Evolutionary conservation across 202 grass and related monocot species (phyloP).

Genomic region (Schoenoplectus tabernaemontani): DNA sequence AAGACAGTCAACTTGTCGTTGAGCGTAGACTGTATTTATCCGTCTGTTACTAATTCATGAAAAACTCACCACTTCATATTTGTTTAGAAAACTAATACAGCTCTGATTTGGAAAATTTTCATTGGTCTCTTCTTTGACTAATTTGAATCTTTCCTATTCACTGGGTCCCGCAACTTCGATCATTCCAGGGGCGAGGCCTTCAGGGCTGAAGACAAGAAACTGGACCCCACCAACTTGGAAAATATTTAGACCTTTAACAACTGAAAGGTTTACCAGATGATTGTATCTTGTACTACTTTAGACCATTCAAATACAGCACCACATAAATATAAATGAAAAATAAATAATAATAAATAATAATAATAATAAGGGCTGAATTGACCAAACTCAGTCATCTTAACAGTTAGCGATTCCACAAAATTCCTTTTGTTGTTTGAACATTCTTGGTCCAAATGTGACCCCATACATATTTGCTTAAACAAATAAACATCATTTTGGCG

Average conservation of each 20-base stretch:
- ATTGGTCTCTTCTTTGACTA: background rate
- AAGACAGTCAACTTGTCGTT: background rate
- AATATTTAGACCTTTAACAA: background rate
- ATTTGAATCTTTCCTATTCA: background rate
- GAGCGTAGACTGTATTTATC: background rate
- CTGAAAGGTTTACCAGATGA: background rate
- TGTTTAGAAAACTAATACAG: background rate
- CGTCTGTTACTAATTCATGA: background rate
- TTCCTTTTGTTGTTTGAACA: background rate
- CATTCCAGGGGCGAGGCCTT: background rate
- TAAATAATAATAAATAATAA: background rate
- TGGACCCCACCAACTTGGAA: background rate
- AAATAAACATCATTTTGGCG: background rate
- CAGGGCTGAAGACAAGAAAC: background rate
- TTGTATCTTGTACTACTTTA: background rate
- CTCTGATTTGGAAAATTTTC: background rate
- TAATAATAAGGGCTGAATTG: background rate
- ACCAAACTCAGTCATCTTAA: background rate
- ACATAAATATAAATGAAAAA: background rate
- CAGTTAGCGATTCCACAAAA: background rate
- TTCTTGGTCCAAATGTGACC: background rate
- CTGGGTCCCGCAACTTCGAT: background rate
- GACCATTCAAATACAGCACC: background rate
- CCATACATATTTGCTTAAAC: background rate
- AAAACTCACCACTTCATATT: background rate